A percentile compares a stretch with the other conserved stretches of the same genome.
Evolutionary conservation across 23 red algal genomes (phyloP).

Genomic region (Chondrus crispus): DNA sequence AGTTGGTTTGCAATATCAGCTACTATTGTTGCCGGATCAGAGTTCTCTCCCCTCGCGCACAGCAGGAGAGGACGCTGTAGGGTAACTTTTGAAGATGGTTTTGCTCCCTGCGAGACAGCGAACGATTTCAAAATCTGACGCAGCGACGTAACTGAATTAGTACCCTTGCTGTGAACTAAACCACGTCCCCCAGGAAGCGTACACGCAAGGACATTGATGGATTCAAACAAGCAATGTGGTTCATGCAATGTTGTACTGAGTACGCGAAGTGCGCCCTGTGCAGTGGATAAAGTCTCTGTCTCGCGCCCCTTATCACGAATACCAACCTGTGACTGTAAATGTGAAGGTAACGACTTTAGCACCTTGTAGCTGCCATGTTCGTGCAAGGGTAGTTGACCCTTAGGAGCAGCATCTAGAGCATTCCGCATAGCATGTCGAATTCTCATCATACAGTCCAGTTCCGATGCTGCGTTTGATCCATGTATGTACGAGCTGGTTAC

Average conservation of each 20-base stretch:
- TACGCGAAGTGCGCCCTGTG: no score
- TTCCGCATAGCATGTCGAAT: no score
- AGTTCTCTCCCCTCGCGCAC: slow-evolving; percentile 34
- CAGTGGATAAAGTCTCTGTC: no score
- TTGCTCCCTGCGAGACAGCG: neutral
- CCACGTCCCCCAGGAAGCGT: slow-evolving; percentile 10
- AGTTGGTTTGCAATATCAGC: neutral
- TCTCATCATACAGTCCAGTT: no score
- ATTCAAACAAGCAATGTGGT: neutral
- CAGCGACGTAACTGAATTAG: slow-evolving; percentile 17
- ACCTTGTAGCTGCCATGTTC: no score
- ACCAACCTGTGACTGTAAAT: no score
- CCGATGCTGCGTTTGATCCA: no score
- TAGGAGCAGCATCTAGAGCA: no score
- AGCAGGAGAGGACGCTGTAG: slow-evolving; percentile 23
- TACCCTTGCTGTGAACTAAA: slow-evolving; percentile 14
- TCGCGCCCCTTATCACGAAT: no score
- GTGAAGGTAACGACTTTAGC: no score
- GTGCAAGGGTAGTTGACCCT: no score
- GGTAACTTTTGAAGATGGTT: neutral
- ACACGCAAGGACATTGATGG: slow-evolving; percentile 21
- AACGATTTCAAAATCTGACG: neutral
- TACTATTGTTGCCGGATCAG: slow-evolving; percentile 16
- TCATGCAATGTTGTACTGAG: neutral
- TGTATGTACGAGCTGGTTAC: no score